A percentile compares a stretch with the other conserved stretches of the same genome.
These are phyloP conservation scores for Candida berthetii DNA, from an alignment of 805 yeast genomes.

Conservation along the genomic window DNA sequence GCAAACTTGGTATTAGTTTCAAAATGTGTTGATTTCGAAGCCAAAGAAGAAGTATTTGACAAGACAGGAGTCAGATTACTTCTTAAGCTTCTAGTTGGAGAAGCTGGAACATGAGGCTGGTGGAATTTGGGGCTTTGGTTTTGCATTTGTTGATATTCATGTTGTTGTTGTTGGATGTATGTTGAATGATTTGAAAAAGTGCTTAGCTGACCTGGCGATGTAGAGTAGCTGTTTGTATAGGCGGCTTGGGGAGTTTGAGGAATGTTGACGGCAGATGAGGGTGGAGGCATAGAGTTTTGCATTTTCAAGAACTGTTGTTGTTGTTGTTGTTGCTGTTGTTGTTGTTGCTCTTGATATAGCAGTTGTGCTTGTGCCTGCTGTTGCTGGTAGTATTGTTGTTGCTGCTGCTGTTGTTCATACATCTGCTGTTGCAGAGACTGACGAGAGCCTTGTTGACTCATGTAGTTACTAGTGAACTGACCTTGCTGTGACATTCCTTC, in stretches of 20 bases:
- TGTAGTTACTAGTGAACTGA: constrained; percentile 27
- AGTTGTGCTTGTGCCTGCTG: constrained; percentile 15
- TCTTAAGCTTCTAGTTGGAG: constrained; percentile 24
- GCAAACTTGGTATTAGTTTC: neutral
- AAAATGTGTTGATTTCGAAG: constrained; percentile 11
- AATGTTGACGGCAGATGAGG: constrained; percentile 14
- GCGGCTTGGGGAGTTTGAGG: constrained; percentile 16
- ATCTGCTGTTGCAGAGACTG: constrained; percentile 30
- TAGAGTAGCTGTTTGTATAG: constrained; percentile 9
- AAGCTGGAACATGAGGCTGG: constrained; percentile 25
- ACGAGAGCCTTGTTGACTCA: constrained; percentile 32
- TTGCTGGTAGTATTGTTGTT: constrained; percentile 25
- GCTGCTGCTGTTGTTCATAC: constrained; percentile 26
- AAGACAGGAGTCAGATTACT: constrained; percentile 16
- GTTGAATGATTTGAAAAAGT: constrained; percentile 6
- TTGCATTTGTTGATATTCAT: constrained; percentile 16
- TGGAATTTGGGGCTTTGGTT: constrained; percentile 19
- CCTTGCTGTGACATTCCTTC: constrained; percentile 23
- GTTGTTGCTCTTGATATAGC: constrained; percentile 19
- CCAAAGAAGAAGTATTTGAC: constrained; percentile 17
- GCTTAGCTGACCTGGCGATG: constrained; percentile 19
- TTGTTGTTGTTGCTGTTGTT: constrained; percentile 11
- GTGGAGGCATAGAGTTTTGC: constrained; percentile 23
- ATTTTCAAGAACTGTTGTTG: constrained; percentile 14
- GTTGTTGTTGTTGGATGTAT: constrained; percentile 10